Evolutionary conservation across 305 asterid species (phyloP), one percentile per base, ranked within the genome.

Genomic region (Solanum chacoense): DNA sequence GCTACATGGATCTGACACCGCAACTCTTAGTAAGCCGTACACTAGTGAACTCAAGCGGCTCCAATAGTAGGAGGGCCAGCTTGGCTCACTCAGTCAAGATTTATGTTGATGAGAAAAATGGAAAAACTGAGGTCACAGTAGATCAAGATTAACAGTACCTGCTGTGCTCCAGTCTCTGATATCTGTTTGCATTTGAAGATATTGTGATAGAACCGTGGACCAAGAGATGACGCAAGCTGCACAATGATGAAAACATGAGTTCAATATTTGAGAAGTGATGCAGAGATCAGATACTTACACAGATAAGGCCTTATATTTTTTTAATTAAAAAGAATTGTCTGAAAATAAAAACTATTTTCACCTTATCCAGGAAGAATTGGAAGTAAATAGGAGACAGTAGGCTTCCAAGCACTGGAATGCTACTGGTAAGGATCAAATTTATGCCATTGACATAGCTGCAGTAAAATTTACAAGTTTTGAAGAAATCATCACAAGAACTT

Each of bases 111-210:
- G 72, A 81, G 86, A 42, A 81, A 29, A 81, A 81, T 65, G 55
- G 69, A 29, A 29, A 40, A 80, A 29, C 14, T 29, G 71, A 81
- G 45, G 20, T 9, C 40, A 81, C 63, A 42, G 38, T 84, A 76
- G 85, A 85, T 84, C 79, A 85, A 87, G 87, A 91, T 73, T 86
- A 88, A 84, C 83, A 73, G 63, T 95, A 95, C 99, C 92, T 97
- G 99, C 88, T 97, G 99, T 72, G 99, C 99, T 90, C 99, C 99
- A 55, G 99, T 97, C 92, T 97, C 99, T 75, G 99, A 96, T 92
- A 97, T 96, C 40, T 96, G 99, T 95, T 96, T 97, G 98, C 99
- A 97, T 92, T 94, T 97, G 97, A 97, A 97, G 89, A 97, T 95
- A 92, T 97, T 97, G 92, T 94, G 93, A 92, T 94, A 97, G 93